Evolutionary conservation across 176 grass and related monocot species (phyloP), one percentile per base, ranked within the genome.

Genomic region (Pontederia paniculata): DNA sequence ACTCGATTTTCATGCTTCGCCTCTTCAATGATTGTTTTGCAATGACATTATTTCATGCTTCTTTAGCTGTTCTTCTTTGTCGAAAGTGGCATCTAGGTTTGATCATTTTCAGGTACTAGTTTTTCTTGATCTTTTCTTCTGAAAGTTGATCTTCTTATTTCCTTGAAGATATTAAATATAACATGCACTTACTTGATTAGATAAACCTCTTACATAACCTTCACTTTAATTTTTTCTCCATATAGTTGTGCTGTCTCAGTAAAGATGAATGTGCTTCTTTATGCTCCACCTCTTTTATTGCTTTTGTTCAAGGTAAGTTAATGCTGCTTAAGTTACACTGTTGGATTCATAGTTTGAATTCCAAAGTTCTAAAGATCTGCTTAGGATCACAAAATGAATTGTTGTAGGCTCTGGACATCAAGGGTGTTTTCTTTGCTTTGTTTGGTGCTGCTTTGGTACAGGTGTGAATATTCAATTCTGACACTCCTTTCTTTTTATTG

Each of bases 231-330:
- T 22, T 15, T 72, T 75, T 12, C 62, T 83, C 25, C 25, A 31
- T 31, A 62, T 76, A 88, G 86, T 63, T 82, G 70, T 71, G 86
- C 86, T 63, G 83, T 97, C 23, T 89, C 86, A n/a, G 57, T 97
- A 84, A 97, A 97, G 77, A 90, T 97, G 91, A 97, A 97, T 37
- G 91, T 81, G 46, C 86, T 97, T 71, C 86, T 97, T 61, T 90
- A 89, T 66, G 93, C 83, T 60, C 86, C 93, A 48, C 77, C 86
- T 69, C 73, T 90, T 41, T 77, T 97, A 79, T 68, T 97, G 44
- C 80, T 90, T 21, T 88, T 90, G 93, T 22, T 97, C 25, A 90
- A 97, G 93, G 83, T 97, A 73, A 47, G 15, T 1, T 21, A 10
- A 45, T 58, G 59, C 48, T 44, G 47, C 12, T 18, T 58, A 71